Conservation (phyloP, 305 asterid genomes). For the Fraxinus ornus region DNA sequence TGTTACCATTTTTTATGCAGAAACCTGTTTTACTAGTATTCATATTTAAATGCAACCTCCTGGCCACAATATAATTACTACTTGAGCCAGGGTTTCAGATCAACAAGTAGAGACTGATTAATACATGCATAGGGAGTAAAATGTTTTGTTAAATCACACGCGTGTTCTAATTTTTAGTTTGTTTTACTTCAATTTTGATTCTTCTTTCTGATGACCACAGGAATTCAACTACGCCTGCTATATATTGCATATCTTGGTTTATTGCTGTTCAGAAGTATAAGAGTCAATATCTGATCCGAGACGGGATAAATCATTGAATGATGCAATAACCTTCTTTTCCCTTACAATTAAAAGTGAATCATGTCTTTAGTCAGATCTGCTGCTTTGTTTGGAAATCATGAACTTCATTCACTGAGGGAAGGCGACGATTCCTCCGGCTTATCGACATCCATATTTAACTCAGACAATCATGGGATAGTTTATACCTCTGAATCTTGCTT, state of each 20-base stretch:
- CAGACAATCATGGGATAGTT: slow-evolving; percentile 41
- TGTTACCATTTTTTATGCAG: not conserved
- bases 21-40: not conserved
- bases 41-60: not conserved
- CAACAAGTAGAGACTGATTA: not conserved
- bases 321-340: not conserved
- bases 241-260: not conserved
- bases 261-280: slow-evolving; percentile 1
- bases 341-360: not conserved
- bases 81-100: not conserved
- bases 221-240: slow-evolving; percentile 10
- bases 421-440: slow-evolving; percentile 37
- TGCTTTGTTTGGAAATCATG: slow-evolving; percentile 45
- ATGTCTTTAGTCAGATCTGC: slow-evolving; percentile 73
- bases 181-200: not conserved
- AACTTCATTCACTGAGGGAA: slow-evolving; percentile 45
- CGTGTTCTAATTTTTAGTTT: not conserved
- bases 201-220: not conserved
- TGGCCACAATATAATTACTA: not conserved
- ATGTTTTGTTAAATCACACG: not conserved
- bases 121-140: not conserved
- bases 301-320: not conserved
- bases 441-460: slow-evolving; percentile 35
- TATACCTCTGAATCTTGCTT: slow-evolving; percentile 63
- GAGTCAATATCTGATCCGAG: not conserved